Percentiles rank a stretch among this genome's conserved stretches.
These are phyloP conservation scores for Leptomonas seymouri DNA, from an alignment of 208 protist genomes.

Conservation along the genomic window DNA sequence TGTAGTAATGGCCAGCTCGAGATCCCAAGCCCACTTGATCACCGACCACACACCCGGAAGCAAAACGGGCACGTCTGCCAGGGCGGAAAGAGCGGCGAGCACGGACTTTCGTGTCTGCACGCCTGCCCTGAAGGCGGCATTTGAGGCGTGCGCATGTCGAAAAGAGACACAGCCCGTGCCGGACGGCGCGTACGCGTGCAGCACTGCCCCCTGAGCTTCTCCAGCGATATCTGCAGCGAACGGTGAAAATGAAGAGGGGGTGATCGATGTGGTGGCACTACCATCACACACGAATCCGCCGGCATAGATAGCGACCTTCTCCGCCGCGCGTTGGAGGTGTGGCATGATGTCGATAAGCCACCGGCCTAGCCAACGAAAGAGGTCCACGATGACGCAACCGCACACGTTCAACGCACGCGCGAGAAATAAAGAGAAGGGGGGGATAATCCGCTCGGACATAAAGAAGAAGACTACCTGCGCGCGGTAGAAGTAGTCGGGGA, in stretches of 20 bases:
- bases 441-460: background rate
- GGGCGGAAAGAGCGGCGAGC: slow-evolving; percentile 23
- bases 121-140: slow-evolving; percentile 40
- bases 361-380: background rate
- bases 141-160: slow-evolving; percentile 1
- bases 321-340: slow-evolving; percentile 17
- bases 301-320: slow-evolving; percentile 12
- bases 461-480: slow-evolving; percentile 9
- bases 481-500: slow-evolving; percentile 16
- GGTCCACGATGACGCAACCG: background rate
- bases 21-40: slow-evolving; percentile 43
- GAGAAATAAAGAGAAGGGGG: background rate
- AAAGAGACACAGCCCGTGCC: slow-evolving; percentile 8
- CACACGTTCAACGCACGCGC: slow-evolving; percentile 1
- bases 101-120: slow-evolving; percentile 26
- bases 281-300: slow-evolving; percentile 16
- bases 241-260: background rate
- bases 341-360: slow-evolving; percentile 18
- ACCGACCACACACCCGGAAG: slow-evolving; percentile 66
- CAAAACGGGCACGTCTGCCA: slow-evolving; percentile 56
- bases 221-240: background rate
- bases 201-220: slow-evolving; percentile 6
- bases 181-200: slow-evolving; percentile 6
- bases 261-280: background rate
- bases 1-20: slow-evolving; percentile 49